phyloP scores from a whole-genome alignment of 1,139 yeast genomes.

The Blastobotrys persicus region DNA sequence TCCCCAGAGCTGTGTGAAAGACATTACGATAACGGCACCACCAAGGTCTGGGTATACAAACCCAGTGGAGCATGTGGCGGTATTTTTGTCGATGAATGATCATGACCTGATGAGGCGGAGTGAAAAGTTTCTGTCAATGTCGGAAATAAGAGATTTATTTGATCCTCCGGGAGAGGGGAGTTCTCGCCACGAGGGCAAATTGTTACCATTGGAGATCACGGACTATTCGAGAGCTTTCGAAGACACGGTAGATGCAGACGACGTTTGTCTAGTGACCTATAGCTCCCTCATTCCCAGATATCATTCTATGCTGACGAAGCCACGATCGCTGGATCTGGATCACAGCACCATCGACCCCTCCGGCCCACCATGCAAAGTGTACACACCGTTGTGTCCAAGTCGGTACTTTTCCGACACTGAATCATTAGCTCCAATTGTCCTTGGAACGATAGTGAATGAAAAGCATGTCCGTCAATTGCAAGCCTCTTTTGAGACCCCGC shows the following conservation, averaged over 20 bases:
- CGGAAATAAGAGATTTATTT: constrained; percentile 14
- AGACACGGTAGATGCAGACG: not conserved
- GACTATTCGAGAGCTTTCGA: not conserved
- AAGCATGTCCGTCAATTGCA: constrained; percentile 16
- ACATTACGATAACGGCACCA: constrained; percentile 22
- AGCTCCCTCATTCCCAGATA: constrained; percentile 2
- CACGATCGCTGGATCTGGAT: not conserved
- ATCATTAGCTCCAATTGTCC: constrained; percentile 18
- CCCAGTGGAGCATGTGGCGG: constrained; percentile 23
- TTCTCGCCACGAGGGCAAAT: not conserved
- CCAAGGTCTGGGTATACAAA: constrained; percentile 19
- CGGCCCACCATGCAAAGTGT: not conserved
- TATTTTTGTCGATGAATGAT: constrained; percentile 16
- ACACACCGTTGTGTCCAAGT: constrained; percentile 1
- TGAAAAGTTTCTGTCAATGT: constrained; percentile 13
- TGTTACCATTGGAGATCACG: constrained; percentile 7
- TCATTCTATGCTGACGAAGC: constrained; percentile 9
- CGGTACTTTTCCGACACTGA: constrained; percentile 8
- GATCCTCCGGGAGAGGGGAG: not conserved
- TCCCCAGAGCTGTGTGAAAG: constrained; percentile 13
- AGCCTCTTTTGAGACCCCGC: constrained; percentile 15
- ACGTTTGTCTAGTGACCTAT: not conserved
- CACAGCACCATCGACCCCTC: not conserved
- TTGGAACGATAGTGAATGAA: constrained; percentile 16
- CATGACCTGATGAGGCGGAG: constrained; percentile 13